Base-by-base conservation (phyloP, 2,329 filamentous ascomycete genomes). In the Penicillium sp. region DNA sequence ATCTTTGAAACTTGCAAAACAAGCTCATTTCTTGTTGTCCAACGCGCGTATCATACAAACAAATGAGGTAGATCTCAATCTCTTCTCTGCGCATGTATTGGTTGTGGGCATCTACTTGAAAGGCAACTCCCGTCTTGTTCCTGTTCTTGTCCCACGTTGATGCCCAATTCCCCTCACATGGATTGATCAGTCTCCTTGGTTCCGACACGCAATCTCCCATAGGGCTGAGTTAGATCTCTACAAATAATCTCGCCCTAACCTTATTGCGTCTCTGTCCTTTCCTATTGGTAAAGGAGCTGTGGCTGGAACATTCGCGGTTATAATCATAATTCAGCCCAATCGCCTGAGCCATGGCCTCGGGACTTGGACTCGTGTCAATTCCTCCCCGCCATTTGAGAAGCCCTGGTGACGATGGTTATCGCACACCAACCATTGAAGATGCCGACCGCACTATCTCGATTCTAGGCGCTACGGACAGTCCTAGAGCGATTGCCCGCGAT, bases 361-460 rank as follows among this genome's bases (percentile, higher is more conserved):
- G 66, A 43, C 52, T 58, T 29, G 39, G 39, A 22, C 19, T 41
- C 22, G 19, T 14, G 10, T 5, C 39, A 19, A 47, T 53, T n/a
- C 44, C 64, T 46, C 71, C 73, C 39, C 62, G 75, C 45, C 70
- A 77, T 52, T 62, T 75, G 63, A 65, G 70, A 50, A 70, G 53
- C 29, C 75, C 73, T 2, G 76, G 75, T 21, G 71, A 77, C 27
- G 76, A 79, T 37, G 76, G 77, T 4, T 79, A 75, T 63, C 71
- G 75, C 27, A 79, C 77, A 0, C 77, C 77, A 9, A 77, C 74
- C 3, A 74, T 78, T 39, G 77, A 79, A 66, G 77, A 79, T 64
- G 66, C 73, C 7, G 70, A 76, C 55, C 66, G 60, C 37, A 60
- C 56, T 21, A 57, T 68, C 29, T 59, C 65, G 1, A 51, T 52